Conservation (phyloP, 345 rosid genomes). For the Pistacia integerrima region DNA sequence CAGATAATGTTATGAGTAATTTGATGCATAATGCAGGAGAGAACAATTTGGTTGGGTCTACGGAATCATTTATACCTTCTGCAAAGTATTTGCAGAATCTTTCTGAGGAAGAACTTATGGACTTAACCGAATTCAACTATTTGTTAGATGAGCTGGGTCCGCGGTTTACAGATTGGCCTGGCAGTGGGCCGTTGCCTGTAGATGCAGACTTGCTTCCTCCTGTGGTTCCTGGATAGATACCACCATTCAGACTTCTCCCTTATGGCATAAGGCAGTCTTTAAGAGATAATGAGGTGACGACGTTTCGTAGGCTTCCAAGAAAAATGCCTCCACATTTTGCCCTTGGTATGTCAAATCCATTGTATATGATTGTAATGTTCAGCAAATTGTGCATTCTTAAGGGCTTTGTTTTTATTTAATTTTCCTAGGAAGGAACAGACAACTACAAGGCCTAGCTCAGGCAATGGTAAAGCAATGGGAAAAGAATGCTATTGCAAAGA, state of each 20-base stretch:
- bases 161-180: constrained; percentile 86
- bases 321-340: constrained; percentile 84
- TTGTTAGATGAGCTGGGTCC: constrained; percentile 86
- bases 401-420: constrained; percentile 21
- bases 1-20: constrained; percentile 15
- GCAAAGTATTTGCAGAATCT: constrained; percentile 45
- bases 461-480: constrained; percentile 91
- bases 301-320: constrained; percentile 71
- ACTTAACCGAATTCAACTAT: constrained; percentile 59
- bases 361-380: constrained; percentile 6
- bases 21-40: constrained; percentile 19
- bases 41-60: constrained; percentile 18
- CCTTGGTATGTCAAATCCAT: constrained; percentile 49
- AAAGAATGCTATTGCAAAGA: constrained; percentile 79
- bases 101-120: constrained; percentile 56
- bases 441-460: constrained; percentile 81
- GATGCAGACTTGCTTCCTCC: constrained; percentile 92
- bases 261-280: constrained; percentile 61
- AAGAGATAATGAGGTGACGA: constrained; percentile 60
- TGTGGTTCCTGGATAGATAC: constrained; percentile 59
- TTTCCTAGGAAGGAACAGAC: constrained; percentile 74
- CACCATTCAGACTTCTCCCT: constrained; percentile 80
- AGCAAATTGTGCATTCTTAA: constrained; percentile 12
- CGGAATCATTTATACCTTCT: constrained; percentile 32
- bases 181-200: constrained; percentile 87